These are phyloP conservation scores for Quercus phellos DNA, from an alignment of 331 rosid species.

Conservation along the genomic window DNA sequence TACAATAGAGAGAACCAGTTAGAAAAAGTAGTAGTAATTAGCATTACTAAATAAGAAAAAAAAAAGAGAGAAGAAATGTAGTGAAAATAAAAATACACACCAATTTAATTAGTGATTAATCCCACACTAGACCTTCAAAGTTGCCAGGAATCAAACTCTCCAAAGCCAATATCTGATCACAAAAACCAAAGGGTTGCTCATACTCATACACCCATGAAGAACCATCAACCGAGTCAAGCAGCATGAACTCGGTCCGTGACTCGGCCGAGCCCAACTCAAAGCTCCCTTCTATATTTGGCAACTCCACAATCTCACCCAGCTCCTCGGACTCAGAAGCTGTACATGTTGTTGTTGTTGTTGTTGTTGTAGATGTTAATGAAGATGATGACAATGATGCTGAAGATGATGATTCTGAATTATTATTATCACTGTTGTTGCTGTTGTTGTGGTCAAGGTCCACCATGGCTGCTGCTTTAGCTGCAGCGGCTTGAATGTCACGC, in stretches of 20 bases:
- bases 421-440: too few species aligned
- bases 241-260: neutral
- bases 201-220: neutral
- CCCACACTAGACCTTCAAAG: conserved; percentile 25
- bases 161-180: conserved; percentile 7
- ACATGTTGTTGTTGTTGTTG: too few species aligned
- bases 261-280: neutral
- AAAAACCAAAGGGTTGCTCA: neutral
- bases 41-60: neutral
- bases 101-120: neutral
- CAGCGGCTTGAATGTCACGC: neutral
- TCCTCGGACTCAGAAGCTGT: conserved; percentile 3
- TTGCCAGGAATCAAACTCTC: conserved; percentile 15
- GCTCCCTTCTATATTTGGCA: conserved; percentile 9
- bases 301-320: conserved; percentile 5
- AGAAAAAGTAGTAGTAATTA: neutral
- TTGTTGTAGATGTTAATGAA: neutral
- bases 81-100: neutral
- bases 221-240: conserved; percentile 5
- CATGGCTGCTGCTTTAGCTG: conserved; percentile 3
- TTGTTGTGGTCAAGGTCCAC: neutral
- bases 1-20: neutral
- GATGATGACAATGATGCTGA: neutral
- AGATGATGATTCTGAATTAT: neutral
- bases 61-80: neutral